These are phyloP conservation scores for Catharanthus roseus DNA, from an alignment of 257 asterid species.

Conservation along the genomic window DNA sequence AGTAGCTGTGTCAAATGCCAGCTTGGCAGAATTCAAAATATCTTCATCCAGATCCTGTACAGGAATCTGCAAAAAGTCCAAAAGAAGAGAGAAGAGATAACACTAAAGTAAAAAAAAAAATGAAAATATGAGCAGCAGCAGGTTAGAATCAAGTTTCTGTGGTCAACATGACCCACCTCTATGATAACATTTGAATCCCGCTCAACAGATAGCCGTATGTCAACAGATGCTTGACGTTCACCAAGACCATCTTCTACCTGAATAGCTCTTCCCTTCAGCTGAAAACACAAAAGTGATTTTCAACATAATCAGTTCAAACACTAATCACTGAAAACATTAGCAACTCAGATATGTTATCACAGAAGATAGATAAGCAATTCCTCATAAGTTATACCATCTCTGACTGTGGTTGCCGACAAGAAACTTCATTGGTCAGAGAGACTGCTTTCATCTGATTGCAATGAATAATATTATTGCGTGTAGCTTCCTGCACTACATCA, in stretches of 20 bases:
- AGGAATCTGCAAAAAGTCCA: constrained; percentile 21
- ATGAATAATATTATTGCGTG: background rate
- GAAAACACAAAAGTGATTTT: constrained; percentile 9
- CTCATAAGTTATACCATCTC: constrained; percentile 10
- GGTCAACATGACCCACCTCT: constrained; percentile 24
- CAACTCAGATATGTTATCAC: background rate
- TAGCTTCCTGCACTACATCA: constrained; percentile 10
- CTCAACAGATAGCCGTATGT: constrained; percentile 17
- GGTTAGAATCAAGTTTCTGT: background rate
- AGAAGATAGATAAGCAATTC: background rate
- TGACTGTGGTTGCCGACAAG: constrained; percentile 3
- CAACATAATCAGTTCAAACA: background rate
- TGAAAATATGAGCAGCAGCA: constrained; percentile 17
- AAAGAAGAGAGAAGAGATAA: background rate
- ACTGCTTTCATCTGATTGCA: constrained; percentile 1
- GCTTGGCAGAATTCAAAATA: constrained; percentile 21
- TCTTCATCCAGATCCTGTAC: constrained; percentile 33
- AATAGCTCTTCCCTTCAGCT: constrained; percentile 34
- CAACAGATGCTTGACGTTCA: constrained; percentile 31
- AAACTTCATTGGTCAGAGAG: constrained; percentile 4
- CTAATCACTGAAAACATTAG: background rate
- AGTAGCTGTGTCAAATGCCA: constrained; percentile 17
- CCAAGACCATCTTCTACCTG: constrained; percentile 25
- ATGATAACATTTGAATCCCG: constrained; percentile 32
- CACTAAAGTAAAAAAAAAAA: background rate